Conservation (phyloP, 2,329 filamentous ascomycete genomes). For the Metarhizium anisopliae region DNA sequence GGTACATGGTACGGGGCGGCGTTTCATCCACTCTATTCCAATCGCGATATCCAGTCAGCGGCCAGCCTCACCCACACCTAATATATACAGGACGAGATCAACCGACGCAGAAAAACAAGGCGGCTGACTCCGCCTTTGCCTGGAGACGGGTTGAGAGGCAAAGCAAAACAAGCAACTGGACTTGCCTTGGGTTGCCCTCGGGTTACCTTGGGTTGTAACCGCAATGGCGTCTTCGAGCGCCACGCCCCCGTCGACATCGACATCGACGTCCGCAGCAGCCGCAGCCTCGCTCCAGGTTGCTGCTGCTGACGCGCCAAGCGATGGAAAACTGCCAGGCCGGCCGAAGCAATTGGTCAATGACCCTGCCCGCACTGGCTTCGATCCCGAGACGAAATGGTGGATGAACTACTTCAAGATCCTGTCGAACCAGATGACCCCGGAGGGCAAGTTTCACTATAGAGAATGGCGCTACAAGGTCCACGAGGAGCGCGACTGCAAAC, state of each 20-base stretch:
- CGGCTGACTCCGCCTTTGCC: background rate
- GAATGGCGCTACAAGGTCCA: slow-evolving; percentile 65
- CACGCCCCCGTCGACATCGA: slow-evolving; percentile 3
- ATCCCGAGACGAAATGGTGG: slow-evolving; percentile 57
- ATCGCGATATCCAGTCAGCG: slow-evolving; percentile 1
- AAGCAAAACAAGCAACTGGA: background rate
- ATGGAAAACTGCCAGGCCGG: background rate
- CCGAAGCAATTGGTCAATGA: slow-evolving; percentile 42
- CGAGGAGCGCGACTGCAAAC: slow-evolving; percentile 68
- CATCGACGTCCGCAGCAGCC: slow-evolving; percentile 7
- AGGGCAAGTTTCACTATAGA: slow-evolving; percentile 68
- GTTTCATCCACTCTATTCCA: background rate
- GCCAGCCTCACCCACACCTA: background rate
- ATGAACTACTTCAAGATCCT: slow-evolving; percentile 81
- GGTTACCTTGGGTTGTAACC: background rate
- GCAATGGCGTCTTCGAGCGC: slow-evolving; percentile 5
- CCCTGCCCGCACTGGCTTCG: slow-evolving; percentile 53
- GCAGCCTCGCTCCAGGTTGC: slow-evolving; percentile 6
- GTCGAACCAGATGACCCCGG: slow-evolving; percentile 59
- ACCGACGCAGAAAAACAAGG: background rate
- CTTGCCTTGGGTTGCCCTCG: background rate
- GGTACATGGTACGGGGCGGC: background rate
- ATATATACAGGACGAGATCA: background rate
- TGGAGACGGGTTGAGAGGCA: background rate
- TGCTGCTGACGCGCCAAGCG: slow-evolving; percentile 5